Evolutionary conservation across 164 flowering plant species (phyloP), one percentile per base, ranked within the genome.

Genomic region (Aristolochia californica): DNA sequence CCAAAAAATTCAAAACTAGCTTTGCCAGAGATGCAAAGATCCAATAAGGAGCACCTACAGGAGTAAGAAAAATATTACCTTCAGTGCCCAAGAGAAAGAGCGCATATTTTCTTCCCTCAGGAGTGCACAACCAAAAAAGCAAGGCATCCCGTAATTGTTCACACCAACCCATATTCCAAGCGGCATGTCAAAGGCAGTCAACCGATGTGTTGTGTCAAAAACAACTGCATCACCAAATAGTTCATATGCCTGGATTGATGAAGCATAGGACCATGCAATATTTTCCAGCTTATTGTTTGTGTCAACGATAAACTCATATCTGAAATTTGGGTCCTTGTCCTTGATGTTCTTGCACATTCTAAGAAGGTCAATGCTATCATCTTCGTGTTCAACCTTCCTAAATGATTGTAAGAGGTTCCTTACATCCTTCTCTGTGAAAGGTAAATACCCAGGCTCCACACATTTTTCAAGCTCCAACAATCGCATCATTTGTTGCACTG

Each of bases 401-500:
- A 85, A 78, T 25, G 95, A 68, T 62, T 89, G 97, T 54, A 89
- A 85, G 54, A 90, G 68, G 64, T 90, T 90, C 48, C 97, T 77
- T 64, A 90, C 88, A 74, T 90, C 97, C 70, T 87, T 90, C 71
- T 90, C 97, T 17, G 93, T 89, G 62, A 87, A 90, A 0, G 96
- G 97, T 48, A 90, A 64, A 70, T 78, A 82, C n/a, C 97, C 97
- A 34, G 97, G 94, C 70, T 90, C 94, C 68, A 87, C 89, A 62
- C 88, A 78, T 69, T 87, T 87, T 76, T 90, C 97, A 48, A 90
- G 86, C 75, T 90, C 97, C 86, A 90, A 65, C 17, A 90, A 83
- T 73, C 82, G 81, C 94, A 90, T 85, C 95, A 90, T 90, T 62
- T 87, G 95, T 74, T 87, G 95, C 61, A 90, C 97, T 8, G 97